These are phyloP conservation scores for Diplodia intermedia DNA, from an alignment of 2,329 filamentous ascomycete genomes.

Conservation along the genomic window DNA sequence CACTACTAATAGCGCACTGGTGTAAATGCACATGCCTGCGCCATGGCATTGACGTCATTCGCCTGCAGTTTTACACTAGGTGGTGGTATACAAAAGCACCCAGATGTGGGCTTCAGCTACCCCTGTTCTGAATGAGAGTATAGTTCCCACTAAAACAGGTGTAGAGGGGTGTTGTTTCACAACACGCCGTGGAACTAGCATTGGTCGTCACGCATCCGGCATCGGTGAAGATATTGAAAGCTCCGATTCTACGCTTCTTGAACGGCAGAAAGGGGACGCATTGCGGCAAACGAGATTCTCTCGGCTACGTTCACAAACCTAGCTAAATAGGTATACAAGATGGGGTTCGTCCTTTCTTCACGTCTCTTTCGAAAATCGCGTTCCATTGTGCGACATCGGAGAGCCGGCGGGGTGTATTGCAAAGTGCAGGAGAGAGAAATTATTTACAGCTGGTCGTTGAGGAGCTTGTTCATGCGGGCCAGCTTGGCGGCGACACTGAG, in stretches of 20 bases:
- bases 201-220: not conserved
- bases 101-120: too few relatives aligned
- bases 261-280: not conserved
- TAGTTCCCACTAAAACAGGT: too few relatives aligned
- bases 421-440: not conserved
- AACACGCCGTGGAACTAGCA: too few relatives aligned
- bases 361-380: not conserved
- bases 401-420: not conserved
- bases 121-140: too few relatives aligned
- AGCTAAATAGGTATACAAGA: conserved; percentile 26
- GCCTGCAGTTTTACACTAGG: not conserved
- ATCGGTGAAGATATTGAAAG: not conserved
- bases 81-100: too few relatives aligned
- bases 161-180: too few relatives aligned
- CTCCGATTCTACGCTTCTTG: conserved; percentile 9
- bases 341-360: conserved; percentile 3
- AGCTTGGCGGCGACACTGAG: conserved; percentile 94
- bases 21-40: too few relatives aligned
- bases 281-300: not conserved
- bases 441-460: conserved; percentile 93
- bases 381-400: conserved; percentile 19
- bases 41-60: not conserved
- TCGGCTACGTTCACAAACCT: conserved; percentile 15
- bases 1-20: not conserved
- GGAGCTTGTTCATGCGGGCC: conserved; percentile 98